Evolutionary conservation across 164 flowering plant species (phyloP).

Genomic region (Saururus chinensis): DNA sequence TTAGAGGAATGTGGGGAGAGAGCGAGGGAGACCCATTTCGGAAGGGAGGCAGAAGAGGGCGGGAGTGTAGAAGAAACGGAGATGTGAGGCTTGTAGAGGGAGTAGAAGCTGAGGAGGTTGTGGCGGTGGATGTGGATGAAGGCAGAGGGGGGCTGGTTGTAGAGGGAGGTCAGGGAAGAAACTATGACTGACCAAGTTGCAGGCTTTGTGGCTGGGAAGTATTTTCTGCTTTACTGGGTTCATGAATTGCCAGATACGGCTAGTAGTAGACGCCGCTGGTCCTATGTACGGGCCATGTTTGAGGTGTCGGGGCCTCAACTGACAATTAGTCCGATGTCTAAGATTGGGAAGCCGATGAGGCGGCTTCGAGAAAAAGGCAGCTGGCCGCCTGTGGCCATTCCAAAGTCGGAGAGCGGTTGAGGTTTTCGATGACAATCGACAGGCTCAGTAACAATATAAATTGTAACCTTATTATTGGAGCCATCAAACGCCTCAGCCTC

Average conservation of each 20-base stretch:
- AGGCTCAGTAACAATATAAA: slow-evolving; percentile 95
- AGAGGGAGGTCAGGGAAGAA: slow-evolving; percentile 6
- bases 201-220: neutral
- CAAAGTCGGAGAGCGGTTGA: no score
- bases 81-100: neutral
- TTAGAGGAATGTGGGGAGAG: neutral
- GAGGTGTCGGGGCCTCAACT: no score
- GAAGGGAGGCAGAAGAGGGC: no score
- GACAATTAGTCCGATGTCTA: no score
- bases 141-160: slow-evolving; percentile 5
- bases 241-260: no score
- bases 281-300: no score
- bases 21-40: slow-evolving; percentile 3
- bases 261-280: no score
- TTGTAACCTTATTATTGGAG: slow-evolving; percentile 54
- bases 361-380: no score
- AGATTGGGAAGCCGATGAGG: no score
- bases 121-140: slow-evolving; percentile 2
- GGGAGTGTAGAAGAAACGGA: neutral
- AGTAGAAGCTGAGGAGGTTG: slow-evolving; percentile 3
- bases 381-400: no score
- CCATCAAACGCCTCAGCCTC: slow-evolving; percentile 78
- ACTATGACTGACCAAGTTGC: neutral
- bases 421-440: no score
- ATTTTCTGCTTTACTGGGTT: no score